phyloP scores from a whole-genome alignment of 169 alveolate genomes.

The Plasmodium vinckei region DNA sequence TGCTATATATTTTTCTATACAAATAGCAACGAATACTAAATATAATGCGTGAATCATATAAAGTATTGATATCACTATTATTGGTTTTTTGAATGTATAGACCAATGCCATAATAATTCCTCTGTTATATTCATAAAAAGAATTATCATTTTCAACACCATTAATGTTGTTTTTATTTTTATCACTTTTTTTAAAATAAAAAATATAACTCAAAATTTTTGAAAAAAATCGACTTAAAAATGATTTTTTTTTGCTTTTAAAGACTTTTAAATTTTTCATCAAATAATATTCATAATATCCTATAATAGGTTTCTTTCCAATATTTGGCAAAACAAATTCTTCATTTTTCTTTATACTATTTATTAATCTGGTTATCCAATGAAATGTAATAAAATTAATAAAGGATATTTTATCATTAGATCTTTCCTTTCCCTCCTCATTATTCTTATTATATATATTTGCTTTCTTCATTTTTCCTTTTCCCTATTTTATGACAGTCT shows the following conservation, averaged over 20 bases:
- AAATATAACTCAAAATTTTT: not conserved
- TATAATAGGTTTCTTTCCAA: conserved; percentile 11
- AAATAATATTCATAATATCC: conserved; percentile 10
- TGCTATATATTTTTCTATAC: conserved; percentile 36
- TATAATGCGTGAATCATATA: conserved; percentile 9
- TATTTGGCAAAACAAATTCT: conserved; percentile 30
- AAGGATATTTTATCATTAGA: not conserved
- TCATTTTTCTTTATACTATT: not conserved
- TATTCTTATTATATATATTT: not conserved
- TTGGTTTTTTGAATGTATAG: conserved; percentile 10
- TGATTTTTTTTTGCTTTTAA: not conserved
- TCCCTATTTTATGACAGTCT: too few species aligned
- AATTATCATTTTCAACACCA: not conserved
- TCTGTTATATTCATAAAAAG: not conserved
- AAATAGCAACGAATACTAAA: conserved; percentile 29
- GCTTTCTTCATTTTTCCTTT: not conserved
- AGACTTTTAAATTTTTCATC: conserved; percentile 10
- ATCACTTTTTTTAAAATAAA: not conserved
- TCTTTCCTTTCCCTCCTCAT: not conserved
- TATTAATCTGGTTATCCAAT: conserved; percentile 41
- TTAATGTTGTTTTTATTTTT: not conserved
- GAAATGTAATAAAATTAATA: conserved; percentile 31
- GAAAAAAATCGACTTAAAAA: not conserved
- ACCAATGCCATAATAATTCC: conserved; percentile 8
- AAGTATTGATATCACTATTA: not conserved